Conservation (phyloP, 306 rosid species). For the Malus orientalis region DNA sequence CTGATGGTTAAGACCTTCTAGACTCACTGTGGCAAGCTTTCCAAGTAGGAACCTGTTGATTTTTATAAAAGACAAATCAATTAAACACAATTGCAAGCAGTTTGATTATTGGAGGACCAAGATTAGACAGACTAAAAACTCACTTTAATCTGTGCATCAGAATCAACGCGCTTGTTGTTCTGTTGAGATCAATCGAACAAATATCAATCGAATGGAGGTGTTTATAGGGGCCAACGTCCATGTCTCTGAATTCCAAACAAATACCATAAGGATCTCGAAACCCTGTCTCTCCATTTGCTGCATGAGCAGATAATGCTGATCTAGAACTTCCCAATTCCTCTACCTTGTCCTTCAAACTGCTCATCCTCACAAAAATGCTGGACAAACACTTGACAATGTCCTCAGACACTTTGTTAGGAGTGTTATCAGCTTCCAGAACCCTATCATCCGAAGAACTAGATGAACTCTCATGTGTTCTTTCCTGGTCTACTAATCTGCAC, state of each 20-base stretch:
- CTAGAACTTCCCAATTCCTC: slow-evolving; percentile 26
- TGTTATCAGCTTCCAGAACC: slow-evolving; percentile 32
- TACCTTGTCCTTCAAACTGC: slow-evolving; percentile 44
- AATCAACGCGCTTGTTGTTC: slow-evolving; percentile 49
- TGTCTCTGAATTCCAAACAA: slow-evolving; percentile 36
- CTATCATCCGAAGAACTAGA: slow-evolving; percentile 40
- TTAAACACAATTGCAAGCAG: background rate
- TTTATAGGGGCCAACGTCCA: slow-evolving; percentile 62
- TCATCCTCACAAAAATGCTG: slow-evolving; percentile 50
- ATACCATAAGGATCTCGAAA: slow-evolving; percentile 69
- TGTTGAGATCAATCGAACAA: slow-evolving; percentile 53
- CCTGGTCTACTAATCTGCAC: slow-evolving; percentile 44
- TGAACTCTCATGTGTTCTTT: slow-evolving; percentile 42
- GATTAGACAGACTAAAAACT: slow-evolving; percentile 13
- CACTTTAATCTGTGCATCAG: slow-evolving; percentile 70
- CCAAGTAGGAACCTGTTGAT: slow-evolving; percentile 59
- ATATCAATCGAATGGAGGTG: slow-evolving; percentile 54
- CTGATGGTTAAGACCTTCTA: slow-evolving; percentile 81
- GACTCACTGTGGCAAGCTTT: slow-evolving; percentile 64
- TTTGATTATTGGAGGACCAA: slow-evolving; percentile 2
- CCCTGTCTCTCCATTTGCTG: slow-evolving; percentile 33
- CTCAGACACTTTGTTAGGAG: slow-evolving; percentile 69
- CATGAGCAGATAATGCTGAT: slow-evolving; percentile 12
- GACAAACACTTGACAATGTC: slow-evolving; percentile 69
- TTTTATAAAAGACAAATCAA: background rate